Evolutionary conservation across 1,139 yeast genomes (phyloP).

Genomic region (Pichia norvegensis): DNA sequence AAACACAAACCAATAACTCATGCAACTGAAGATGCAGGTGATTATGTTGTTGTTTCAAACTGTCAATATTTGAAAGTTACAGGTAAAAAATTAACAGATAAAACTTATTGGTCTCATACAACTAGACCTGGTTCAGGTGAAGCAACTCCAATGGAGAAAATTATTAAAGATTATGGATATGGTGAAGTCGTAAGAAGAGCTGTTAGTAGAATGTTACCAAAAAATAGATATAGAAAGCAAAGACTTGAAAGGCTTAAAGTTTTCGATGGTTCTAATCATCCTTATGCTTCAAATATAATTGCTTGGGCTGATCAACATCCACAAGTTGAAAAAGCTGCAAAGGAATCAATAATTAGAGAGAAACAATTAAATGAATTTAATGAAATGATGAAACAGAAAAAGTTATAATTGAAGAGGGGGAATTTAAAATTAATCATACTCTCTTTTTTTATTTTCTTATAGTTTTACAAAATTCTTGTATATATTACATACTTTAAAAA

Average conservation of each 20-base stretch:
- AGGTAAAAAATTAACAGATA: conserved; percentile 76
- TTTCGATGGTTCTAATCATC: conserved; percentile 83
- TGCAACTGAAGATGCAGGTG: conserved; percentile 69
- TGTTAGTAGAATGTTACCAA: conserved; percentile 94
- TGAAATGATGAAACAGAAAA: conserved; percentile 17
- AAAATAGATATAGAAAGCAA: conserved; percentile 70
- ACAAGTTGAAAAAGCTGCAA: conserved; percentile 38
- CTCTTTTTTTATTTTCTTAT: not conserved
- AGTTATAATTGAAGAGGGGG: conserved; percentile 16
- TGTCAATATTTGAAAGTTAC: conserved; percentile 73
- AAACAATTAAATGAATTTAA: conserved; percentile 26
- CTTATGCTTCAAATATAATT: conserved; percentile 71
- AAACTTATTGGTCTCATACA: conserved; percentile 87
- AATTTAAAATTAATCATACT: conserved; percentile 5
- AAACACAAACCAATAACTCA: conserved; percentile 91
- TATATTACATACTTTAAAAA: conserved; percentile 3
- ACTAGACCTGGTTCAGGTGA: conserved; percentile 86
- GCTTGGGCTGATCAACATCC: conserved; percentile 81
- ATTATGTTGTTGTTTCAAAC: conserved; percentile 93
- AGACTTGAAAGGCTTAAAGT: conserved; percentile 81
- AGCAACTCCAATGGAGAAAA: conserved; percentile 71
- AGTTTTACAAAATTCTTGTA: conserved; percentile 4
- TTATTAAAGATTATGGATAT: conserved; percentile 74
- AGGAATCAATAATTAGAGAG: conserved; percentile 33
- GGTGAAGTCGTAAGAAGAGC: conserved; percentile 78